A percentile compares a stretch with the other conserved stretches of the same genome.
Conservation (phyloP, 2,329 filamentous ascomycete species). For the Ciborinia camelliae region DNA sequence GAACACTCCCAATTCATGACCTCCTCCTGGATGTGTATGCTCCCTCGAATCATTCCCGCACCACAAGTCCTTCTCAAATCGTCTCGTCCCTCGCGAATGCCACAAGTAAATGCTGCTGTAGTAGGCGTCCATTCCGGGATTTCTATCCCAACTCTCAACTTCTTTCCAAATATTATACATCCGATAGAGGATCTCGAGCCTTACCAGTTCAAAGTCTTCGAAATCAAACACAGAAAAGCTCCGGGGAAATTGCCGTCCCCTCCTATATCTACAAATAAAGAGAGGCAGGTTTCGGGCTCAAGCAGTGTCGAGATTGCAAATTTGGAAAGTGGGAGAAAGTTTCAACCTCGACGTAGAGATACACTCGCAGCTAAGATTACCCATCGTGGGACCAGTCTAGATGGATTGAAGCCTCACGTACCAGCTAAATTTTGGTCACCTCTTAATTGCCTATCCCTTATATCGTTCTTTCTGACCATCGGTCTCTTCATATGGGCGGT, state of each 20-base stretch:
- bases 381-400: slow-evolving; percentile 24
- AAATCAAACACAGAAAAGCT: slow-evolving; percentile 44
- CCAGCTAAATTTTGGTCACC: slow-evolving; percentile 50
- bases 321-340: slow-evolving; percentile 18
- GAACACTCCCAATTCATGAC: slow-evolving; percentile 58
- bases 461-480: slow-evolving; percentile 50
- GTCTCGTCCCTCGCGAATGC: slow-evolving; percentile 52
- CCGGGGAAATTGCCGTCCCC: not conserved
- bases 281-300: slow-evolving; percentile 1
- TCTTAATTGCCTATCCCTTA: slow-evolving; percentile 50
- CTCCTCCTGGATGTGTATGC: slow-evolving; percentile 53
- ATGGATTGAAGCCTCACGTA: slow-evolving; percentile 46
- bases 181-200: slow-evolving; percentile 49
- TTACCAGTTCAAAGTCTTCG: slow-evolving; percentile 48
- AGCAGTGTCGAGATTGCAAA: slow-evolving; percentile 5
- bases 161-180: slow-evolving; percentile 60
- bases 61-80: slow-evolving; percentile 60
- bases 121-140: slow-evolving; percentile 57
- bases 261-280: not conserved
- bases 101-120: slow-evolving; percentile 52
- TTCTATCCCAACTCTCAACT: slow-evolving; percentile 53
- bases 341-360: slow-evolving; percentile 18
- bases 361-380: slow-evolving; percentile 25
- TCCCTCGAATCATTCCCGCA: slow-evolving; percentile 59
- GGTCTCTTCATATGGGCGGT: slow-evolving; percentile 46